Conservation (phyloP, 2,329 filamentous ascomycete genomes). For the Arthroderma sp. region DNA sequence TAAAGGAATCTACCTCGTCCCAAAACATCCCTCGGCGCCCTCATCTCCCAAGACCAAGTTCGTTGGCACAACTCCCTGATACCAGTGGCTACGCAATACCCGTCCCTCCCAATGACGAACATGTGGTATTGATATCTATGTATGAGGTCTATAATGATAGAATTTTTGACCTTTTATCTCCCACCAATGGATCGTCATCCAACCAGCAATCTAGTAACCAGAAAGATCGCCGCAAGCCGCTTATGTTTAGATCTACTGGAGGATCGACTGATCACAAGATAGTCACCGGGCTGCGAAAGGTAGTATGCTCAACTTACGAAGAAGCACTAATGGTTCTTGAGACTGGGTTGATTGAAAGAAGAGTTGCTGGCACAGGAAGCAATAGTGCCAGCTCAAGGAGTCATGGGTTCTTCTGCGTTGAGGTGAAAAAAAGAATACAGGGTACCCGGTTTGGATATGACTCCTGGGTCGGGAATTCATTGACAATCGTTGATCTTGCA, state of each 20-base stretch:
- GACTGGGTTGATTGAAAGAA: conserved; percentile 71
- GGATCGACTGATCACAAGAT: conserved; percentile 81
- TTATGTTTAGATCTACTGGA: conserved; percentile 89
- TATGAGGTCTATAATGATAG: conserved; percentile 98
- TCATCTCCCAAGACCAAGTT: conserved; percentile 55
- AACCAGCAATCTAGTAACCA: conserved; percentile 34
- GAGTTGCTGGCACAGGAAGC: conserved; percentile 79
- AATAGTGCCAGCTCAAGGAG: conserved; percentile 87
- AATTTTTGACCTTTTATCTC: conserved; percentile 78
- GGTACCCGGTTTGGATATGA: conserved; percentile 39
- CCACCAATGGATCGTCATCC: conserved; percentile 28
- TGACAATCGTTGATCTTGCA: conserved; percentile 84
- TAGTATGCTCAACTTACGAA: conserved; percentile 67
- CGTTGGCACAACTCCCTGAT: conserved; percentile 59
- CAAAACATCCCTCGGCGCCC: conserved; percentile 44
- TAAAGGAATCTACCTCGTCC: conserved; percentile 45
- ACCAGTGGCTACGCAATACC: conserved; percentile 57
- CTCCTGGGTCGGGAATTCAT: conserved; percentile 60
- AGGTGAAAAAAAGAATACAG: conserved; percentile 66
- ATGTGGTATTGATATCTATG: conserved; percentile 86
- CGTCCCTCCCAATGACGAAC: conserved; percentile 58
- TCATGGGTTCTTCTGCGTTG: conserved; percentile 91
- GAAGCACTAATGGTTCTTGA: conserved; percentile 86
- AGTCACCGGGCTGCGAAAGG: conserved; percentile 79
- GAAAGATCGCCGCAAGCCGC: conserved; percentile 58